phyloP scores from a whole-genome alignment of 306 rosid genomes.

The Herpetospermum pedunculosum region DNA sequence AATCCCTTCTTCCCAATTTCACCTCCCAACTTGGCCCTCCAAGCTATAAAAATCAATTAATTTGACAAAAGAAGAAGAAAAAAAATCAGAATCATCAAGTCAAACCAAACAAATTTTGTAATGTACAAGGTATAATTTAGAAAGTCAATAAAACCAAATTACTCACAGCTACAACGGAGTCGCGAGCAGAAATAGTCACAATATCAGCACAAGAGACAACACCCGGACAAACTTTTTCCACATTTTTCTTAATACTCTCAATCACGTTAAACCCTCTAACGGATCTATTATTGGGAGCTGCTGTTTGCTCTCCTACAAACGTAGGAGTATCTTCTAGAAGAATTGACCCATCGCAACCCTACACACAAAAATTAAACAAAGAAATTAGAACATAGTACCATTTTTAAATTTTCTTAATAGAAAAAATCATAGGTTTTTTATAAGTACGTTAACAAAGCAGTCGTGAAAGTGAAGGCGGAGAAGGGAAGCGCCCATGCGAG shows the following conservation, averaged over 20 bases:
- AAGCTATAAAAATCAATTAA: constrained; percentile 28
- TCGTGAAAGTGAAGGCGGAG: constrained; percentile 26
- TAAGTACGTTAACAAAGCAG: constrained; percentile 23
- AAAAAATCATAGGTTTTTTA: background rate
- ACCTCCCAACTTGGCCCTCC: constrained; percentile 78
- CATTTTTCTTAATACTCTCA: constrained; percentile 9
- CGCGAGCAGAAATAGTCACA: constrained; percentile 42
- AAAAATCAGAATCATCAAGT: too few relatives aligned
- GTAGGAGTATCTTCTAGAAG: constrained; percentile 19
- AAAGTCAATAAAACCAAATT: background rate
- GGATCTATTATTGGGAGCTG: constrained; percentile 16
- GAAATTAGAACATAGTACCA: too few relatives aligned
- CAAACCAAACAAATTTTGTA: background rate
- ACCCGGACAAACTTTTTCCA: constrained; percentile 15
- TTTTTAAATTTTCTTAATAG: too few relatives aligned
- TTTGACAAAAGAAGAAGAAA: too few relatives aligned
- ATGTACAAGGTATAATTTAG: background rate
- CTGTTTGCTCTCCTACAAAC: constrained; percentile 25
- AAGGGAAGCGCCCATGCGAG: constrained; percentile 31
- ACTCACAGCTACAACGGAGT: constrained; percentile 54
- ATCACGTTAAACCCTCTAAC: constrained; percentile 24
- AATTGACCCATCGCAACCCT: constrained; percentile 30
- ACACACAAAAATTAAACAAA: background rate
- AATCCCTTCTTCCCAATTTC: constrained; percentile 80
- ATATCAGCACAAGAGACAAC: constrained; percentile 29